A percentile compares a stretch with the other conserved stretches of the same genome.
Evolutionary conservation across 2,329 filamentous ascomycete species (phyloP).

Genomic region (Coccinonectria pachysandricola): DNA sequence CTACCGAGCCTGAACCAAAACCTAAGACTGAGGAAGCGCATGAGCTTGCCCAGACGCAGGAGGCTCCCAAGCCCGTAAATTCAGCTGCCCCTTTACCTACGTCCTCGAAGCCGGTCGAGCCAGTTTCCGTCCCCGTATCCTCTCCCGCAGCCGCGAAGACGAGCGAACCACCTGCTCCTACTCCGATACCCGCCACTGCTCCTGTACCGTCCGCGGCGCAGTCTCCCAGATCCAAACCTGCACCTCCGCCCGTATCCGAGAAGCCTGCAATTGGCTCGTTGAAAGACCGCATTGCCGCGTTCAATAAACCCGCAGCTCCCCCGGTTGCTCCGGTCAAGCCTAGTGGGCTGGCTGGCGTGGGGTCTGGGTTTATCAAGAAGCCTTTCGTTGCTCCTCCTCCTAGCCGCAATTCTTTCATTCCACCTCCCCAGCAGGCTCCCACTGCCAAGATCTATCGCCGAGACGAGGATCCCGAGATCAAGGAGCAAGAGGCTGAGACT

Average conservation of each 20-base stretch:
- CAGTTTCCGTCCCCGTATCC: conserved; percentile 15
- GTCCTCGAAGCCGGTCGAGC: conserved; percentile 26
- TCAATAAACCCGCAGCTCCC: conserved; percentile 80
- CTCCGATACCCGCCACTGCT: conserved; percentile 23
- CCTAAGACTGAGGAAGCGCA: conserved; percentile 27
- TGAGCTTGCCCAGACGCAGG: conserved; percentile 20
- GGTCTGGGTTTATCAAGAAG: conserved; percentile 79
- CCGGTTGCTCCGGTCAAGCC: conserved; percentile 89
- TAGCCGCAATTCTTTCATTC: conserved; percentile 82
- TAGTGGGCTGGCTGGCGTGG: conserved; percentile 43
- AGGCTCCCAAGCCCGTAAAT: conserved; percentile 25
- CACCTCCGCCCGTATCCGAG: conserved; percentile 57
- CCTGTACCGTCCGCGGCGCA: conserved; percentile 10
- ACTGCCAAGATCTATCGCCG: conserved; percentile 70
- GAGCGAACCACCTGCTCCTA: conserved; percentile 10
- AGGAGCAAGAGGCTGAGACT: conserved; percentile 54
- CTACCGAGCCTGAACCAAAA: conserved; percentile 26
- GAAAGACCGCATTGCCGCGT: conserved; percentile 90
- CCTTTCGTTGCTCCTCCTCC: conserved; percentile 93
- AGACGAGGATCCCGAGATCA: conserved; percentile 73
- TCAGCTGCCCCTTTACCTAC: conserved; percentile 18
- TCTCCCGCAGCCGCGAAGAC: conserved; percentile 13
- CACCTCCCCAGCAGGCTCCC: conserved; percentile 60
- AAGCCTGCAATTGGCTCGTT: conserved; percentile 74
- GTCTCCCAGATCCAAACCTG: conserved; percentile 32